Conservation (phyloP, 1,139 yeast genomes). For the Blastobotrys persicus region DNA sequence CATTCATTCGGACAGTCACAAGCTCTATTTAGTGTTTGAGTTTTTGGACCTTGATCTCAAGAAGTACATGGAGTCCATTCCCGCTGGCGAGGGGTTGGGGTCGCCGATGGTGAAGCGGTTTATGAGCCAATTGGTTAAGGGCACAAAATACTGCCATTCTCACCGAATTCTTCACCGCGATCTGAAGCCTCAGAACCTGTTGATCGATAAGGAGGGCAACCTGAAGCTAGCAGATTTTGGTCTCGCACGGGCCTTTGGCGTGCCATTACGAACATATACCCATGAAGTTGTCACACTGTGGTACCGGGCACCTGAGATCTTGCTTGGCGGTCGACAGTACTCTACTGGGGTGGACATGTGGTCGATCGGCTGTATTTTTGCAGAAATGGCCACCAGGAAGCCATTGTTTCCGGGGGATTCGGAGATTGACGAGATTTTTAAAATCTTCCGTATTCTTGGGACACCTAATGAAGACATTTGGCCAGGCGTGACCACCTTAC, state of each 20-base stretch:
- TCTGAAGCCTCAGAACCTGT: constrained; percentile 90
- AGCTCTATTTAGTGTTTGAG: constrained; percentile 89
- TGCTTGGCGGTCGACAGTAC: constrained; percentile 94
- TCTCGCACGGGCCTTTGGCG: constrained; percentile 95
- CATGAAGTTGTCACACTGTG: constrained; percentile 97
- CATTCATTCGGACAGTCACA: constrained; percentile 95
- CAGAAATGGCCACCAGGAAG: constrained; percentile 95
- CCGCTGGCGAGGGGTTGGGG: constrained; percentile 88
- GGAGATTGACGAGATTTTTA: constrained; percentile 94
- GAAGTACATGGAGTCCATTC: constrained; percentile 94
- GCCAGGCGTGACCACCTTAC: constrained; percentile 95
- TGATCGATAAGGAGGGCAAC: constrained; percentile 93
- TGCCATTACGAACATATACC: constrained; percentile 92
- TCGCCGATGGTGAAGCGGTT: constrained; percentile 88
- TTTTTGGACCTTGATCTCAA: constrained; percentile 90
- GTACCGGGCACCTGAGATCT: constrained; percentile 96
- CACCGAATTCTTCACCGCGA: constrained; percentile 95
- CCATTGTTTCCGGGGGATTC: constrained; percentile 98
- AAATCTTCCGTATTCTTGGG: constrained; percentile 88
- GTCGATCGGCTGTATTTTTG: constrained; percentile 98
- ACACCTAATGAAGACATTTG: constrained; percentile 92
- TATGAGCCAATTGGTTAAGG: constrained; percentile 88
- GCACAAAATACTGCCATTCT: constrained; percentile 92
- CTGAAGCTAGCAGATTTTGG: constrained; percentile 97
- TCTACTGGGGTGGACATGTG: constrained; percentile 99